Base-by-base conservation (phyloP, 345 rosid species). In the Aquilaria malaccensis region DNA sequence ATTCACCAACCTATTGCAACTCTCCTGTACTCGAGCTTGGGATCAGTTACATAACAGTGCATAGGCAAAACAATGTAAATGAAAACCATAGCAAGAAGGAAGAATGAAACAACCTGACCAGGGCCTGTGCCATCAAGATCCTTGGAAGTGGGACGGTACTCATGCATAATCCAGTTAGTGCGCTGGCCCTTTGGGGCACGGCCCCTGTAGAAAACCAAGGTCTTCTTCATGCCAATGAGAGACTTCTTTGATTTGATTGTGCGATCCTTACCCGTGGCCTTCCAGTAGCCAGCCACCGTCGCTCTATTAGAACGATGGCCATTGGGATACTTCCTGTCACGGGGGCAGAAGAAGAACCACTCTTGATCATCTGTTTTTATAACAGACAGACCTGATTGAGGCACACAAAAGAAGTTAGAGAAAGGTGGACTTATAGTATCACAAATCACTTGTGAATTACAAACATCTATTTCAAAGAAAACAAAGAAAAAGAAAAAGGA, bases 321-420 rank as follows among this genome's bases (percentile, higher is more conserved):
- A 32, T 91, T 89, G 4, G 98, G 97, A 77, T 93, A 93, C 75
- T 89, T 93, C 51, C 94, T 72, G 71, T 93, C 97, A 10, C 89
- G 81, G 11, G 96, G 96, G 62, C 91, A 89, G 75, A 89, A 93
- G 76, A 93, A 93, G 85, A 93, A 93, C 96, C 98, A 92, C 74
- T 92, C 98, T 7, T 70, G 89, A 79, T 93, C 98, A 58, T 80
- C 94, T 0, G 88, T 81, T 77, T 85, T 89, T 41, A 92, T 89
- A 58, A 92, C 84, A 33, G 98, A 89, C 4, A 85, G 63, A 11
- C 83, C 98, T 92, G 58, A 22, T 32, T 52, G 50, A 14, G 2
- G 50, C 45, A 13, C 45, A 60, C 32, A 57, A 45, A 45, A 46
- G 12, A 62, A 31, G 66, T 31, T 4, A 11, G 43, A 22, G 37